Conservation (phyloP, 495 filamentous ascomycete species). For the Darksidea phi region DNA sequence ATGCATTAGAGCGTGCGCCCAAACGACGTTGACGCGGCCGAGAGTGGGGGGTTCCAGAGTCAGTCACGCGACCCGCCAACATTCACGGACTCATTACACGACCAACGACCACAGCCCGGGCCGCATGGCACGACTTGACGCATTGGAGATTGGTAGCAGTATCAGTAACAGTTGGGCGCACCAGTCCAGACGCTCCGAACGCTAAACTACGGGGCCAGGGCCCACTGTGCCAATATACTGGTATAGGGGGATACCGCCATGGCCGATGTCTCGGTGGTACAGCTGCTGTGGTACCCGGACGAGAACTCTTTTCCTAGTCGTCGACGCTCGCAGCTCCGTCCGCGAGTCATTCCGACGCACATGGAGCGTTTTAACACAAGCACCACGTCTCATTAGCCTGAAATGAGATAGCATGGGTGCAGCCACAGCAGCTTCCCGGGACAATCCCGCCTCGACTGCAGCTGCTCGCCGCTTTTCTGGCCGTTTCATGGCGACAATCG, state of each 20-base stretch:
- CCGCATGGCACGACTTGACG: too few species aligned
- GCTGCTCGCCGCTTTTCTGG: background rate
- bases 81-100: background rate
- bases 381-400: slow-evolving; percentile 33
- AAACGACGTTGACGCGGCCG: background rate
- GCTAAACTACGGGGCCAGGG: slow-evolving; percentile 17
- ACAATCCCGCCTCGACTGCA: background rate
- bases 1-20: background rate
- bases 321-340: too few species aligned
- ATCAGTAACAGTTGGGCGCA: too few species aligned
- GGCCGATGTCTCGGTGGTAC: too few species aligned
- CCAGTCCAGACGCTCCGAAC: background rate
- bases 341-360: slow-evolving; percentile 20
- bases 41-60: background rate
- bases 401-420: slow-evolving; percentile 27
- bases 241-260: too few species aligned
- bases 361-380: slow-evolving; percentile 7
- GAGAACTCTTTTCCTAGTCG: too few species aligned
- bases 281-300: too few species aligned
- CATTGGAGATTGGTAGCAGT: too few species aligned
- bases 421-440: background rate
- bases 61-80: background rate
- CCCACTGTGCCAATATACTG: too few species aligned
- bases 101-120: too few species aligned
- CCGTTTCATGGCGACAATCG: slow-evolving; percentile 10